Conservation (phyloP, 176 grass and related monocot species). For the Phragmites australis region DNA sequence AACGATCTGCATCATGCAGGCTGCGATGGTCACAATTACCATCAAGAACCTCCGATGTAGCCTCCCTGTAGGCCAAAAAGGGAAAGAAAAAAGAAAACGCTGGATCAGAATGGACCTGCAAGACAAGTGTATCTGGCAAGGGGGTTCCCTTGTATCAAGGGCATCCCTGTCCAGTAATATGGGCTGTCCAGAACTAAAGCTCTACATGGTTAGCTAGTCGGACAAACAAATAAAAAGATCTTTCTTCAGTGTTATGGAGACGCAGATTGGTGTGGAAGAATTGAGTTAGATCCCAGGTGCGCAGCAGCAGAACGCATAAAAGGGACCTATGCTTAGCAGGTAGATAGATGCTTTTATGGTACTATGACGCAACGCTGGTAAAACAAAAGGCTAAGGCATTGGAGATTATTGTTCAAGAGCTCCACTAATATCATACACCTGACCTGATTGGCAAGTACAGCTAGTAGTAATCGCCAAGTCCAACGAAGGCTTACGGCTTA, state of each 20-base stretch:
- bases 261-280: neutral
- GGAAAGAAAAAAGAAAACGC: neutral
- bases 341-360: neutral
- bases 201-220: neutral
- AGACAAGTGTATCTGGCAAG: neutral
- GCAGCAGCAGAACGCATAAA: neutral
- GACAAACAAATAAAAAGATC: neutral
- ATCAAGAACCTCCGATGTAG: slow-evolving; percentile 16
- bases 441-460: no score
- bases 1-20: neutral
- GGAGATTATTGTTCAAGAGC: neutral
- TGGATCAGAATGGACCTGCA: slow-evolving; percentile 2
- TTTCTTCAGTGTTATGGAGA: neutral
- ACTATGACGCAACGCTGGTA: neutral
- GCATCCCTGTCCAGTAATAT: neutral
- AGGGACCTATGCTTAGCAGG: neutral
- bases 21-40: slow-evolving; percentile 9
- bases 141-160: neutral
- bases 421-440: neutral
- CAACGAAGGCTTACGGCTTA: neutral
- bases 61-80: slow-evolving; percentile 41
- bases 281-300: neutral
- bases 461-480: neutral
- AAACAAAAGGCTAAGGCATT: neutral
- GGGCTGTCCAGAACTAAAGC: neutral